Evolutionary conservation across 192 early-diverging fungal genomes (phyloP).

Genomic region (Umbelopsis isabellina): DNA sequence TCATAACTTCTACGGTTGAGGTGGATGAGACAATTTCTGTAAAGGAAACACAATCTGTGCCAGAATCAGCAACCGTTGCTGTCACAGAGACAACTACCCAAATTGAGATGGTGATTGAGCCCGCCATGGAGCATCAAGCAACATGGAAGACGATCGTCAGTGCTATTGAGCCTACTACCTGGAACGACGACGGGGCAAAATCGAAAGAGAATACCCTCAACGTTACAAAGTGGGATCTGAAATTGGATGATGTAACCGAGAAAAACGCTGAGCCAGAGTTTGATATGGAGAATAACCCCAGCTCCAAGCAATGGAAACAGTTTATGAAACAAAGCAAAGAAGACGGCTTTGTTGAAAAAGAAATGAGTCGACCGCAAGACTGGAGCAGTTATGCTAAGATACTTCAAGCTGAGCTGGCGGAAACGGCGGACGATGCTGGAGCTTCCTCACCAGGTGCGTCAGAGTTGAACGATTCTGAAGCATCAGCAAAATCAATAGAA

Average conservation of each 20-base stretch:
- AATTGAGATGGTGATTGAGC: constrained; percentile 10
- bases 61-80: neutral
- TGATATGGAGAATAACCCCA: neutral
- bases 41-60: too few relatives aligned
- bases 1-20: too few relatives aligned
- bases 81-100: neutral
- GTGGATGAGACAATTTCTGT: too few relatives aligned
- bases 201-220: neutral
- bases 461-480: neutral
- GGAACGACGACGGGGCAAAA: neutral
- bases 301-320: constrained; percentile 9
- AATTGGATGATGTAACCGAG: neutral
- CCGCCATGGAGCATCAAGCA: neutral
- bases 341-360: neutral
- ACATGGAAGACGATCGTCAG: constrained; percentile 11
- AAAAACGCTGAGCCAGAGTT: neutral
- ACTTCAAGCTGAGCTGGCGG: neutral
- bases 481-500: neutral
- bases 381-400: constrained; percentile 1
- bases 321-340: constrained; percentile 7
- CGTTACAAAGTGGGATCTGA: neutral
- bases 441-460: neutral
- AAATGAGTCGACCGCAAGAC: neutral
- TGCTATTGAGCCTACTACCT: constrained; percentile 4
- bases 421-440: neutral